Conservation (phyloP, 2,329 filamentous ascomycete genomes). For the Claviceps africana region DNA sequence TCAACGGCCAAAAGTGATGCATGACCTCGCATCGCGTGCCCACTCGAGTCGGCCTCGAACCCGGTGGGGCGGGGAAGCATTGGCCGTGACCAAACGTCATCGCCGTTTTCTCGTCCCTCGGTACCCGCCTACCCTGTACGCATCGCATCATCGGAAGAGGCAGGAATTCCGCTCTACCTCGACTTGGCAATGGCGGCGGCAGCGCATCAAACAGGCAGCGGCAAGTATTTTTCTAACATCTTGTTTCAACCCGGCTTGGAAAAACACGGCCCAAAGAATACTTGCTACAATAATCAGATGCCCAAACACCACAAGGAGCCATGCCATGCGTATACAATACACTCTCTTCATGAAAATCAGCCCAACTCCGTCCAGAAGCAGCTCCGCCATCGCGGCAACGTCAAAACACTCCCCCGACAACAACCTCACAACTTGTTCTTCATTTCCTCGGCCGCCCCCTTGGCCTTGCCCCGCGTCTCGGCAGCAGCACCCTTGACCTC, state of each 20-base stretch:
- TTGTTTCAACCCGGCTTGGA: no score
- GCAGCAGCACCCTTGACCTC: constrained; percentile 24
- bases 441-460: constrained; percentile 24
- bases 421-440: constrained; percentile 10
- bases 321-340: neutral
- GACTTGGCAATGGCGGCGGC: no score
- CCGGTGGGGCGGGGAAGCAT: neutral
- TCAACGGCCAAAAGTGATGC: neutral
- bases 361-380: neutral
- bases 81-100: no score
- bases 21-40: neutral
- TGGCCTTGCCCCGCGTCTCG: constrained; percentile 23
- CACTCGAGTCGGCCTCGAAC: neutral
- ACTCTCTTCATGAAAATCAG: no score
- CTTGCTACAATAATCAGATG: neutral
- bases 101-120: no score
- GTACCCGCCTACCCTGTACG: no score
- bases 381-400: neutral
- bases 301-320: neutral
- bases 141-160: no score
- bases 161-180: no score
- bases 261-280: no score
- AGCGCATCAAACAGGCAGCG: no score
- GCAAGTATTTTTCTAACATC: no score
- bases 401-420: neutral